Conservation (phyloP, 805 yeast species). For the Yarrowia phangngaensis region DNA sequence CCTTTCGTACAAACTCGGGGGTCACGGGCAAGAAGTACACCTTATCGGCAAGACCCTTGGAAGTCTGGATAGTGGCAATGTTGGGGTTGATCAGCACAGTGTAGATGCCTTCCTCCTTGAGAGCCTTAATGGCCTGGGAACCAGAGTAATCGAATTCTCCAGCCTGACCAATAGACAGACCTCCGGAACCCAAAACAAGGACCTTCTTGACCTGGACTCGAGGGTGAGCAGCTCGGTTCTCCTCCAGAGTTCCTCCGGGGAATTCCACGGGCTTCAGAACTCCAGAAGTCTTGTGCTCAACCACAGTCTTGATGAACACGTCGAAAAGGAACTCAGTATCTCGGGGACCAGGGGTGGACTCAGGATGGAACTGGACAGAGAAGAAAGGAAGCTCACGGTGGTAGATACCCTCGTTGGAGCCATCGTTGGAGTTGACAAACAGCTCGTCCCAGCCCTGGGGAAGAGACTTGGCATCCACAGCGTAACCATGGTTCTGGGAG, state of each 20-base stretch:
- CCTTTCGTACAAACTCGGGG: constrained; percentile 93
- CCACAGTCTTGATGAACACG: constrained; percentile 78
- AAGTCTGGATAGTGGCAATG: constrained; percentile 97
- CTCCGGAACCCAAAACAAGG: constrained; percentile 94
- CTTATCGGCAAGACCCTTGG: constrained; percentile 96
- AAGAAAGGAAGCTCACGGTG: constrained; percentile 82
- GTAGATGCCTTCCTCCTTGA: constrained; percentile 96
- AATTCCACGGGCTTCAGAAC: constrained; percentile 68
- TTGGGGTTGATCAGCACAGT: constrained; percentile 95
- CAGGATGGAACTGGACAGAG: constrained; percentile 99
- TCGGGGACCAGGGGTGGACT: constrained; percentile 98
- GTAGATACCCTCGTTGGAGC: constrained; percentile 97
- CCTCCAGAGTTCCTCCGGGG: constrained; percentile 83
- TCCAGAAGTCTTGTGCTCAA: constrained; percentile 48
- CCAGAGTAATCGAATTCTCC: constrained; percentile 99
- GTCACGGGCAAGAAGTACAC: constrained; percentile 97
- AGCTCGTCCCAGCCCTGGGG: constrained; percentile 84
- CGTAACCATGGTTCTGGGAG: constrained; percentile 98
- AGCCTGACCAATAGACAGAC: constrained; percentile 97
- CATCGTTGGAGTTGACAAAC: constrained; percentile 93
- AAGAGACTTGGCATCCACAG: constrained; percentile 81
- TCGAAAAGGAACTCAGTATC: constrained; percentile 97
- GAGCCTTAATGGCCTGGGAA: constrained; percentile 97
- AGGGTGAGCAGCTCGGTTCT: constrained; percentile 72
- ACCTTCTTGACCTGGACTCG: constrained; percentile 83